Base-by-base conservation (phyloP, 2,329 filamentous ascomycete species). In the Penicillium sp. region DNA sequence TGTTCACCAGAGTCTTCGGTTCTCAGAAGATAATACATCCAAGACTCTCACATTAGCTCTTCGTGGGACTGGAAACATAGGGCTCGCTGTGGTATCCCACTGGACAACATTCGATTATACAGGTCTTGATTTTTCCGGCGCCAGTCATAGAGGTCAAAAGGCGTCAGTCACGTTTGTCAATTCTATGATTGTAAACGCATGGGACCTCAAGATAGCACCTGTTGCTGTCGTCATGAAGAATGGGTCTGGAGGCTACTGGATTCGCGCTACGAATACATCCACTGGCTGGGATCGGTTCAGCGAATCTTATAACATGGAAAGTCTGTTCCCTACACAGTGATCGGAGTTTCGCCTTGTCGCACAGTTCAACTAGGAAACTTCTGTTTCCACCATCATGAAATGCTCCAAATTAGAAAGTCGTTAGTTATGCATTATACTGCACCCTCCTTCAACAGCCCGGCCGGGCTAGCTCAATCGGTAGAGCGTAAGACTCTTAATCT, bases 401-500 rank as follows among this genome's bases (percentile, higher is more conserved):
- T 15, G 6, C 13, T 15, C 17, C 12, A 8, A 15, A 29, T 46
- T 0, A 6, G 7, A 2, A 1, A 5, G 6, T 2, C 6, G 33
- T 7, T 35, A 35, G 15, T 35, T 0, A 35, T 17, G 23, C 31
- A 45, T 7, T 10, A 38, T 37, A 4, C 1, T 0, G 13, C 6
- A 6, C 2, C 6, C 1, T 2, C 5, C 2, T 45, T 10, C n/a
- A 56, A 51, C 38, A 51, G 54, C 35, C 40, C 46, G 58, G 76
- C 76, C 71, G 70, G 75, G 75, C 73, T 78, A 78, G 77, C 77
- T 79, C 77, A 79, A 79, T 79, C 76, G 77, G 70, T 75, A 79
- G 73, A 75, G 73, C 74, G 57, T 56, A 57, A 52, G 51, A 46
- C 51, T 59, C 54, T 58, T 62, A 62, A 66, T 62, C 60, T 61